A percentile compares a stretch with the other conserved stretches of the same genome.
Conservation (phyloP, 1,284 basidiomycete genomes). For the Trichosporon sp. region DNA sequence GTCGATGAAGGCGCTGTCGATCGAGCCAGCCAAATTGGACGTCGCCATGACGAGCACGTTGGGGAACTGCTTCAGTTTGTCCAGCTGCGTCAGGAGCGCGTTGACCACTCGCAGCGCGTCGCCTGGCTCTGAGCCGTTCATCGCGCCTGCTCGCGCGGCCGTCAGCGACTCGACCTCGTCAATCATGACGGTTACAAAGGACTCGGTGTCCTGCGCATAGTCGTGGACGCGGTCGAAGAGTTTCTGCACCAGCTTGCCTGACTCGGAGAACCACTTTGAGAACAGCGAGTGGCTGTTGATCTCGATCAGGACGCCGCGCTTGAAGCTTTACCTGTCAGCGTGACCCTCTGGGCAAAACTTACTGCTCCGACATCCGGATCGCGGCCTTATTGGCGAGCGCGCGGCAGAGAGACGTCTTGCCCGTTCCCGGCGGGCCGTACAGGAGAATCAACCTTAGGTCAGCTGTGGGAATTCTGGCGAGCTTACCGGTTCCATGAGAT, state of each 20-base stretch:
- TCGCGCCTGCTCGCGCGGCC: conserved; percentile 87
- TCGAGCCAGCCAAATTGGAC: conserved; percentile 90
- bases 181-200: conserved; percentile 92
- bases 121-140: conserved; percentile 90
- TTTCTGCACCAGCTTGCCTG: conserved; percentile 94
- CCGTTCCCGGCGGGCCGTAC: conserved; percentile 96
- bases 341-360: conserved; percentile 31
- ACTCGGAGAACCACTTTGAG: conserved; percentile 97
- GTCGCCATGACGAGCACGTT: conserved; percentile 97
- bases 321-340: conserved; percentile 66
- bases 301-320: conserved; percentile 83
- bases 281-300: conserved; percentile 97
- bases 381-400: conserved; percentile 94
- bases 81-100: conserved; percentile 92
- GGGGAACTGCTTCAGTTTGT: conserved; percentile 88
- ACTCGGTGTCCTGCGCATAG: conserved; percentile 81
- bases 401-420: conserved; percentile 93
- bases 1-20: conserved; percentile 94
- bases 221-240: conserved; percentile 87
- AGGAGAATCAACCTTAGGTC: conserved; percentile 72
- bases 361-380: conserved; percentile 83
- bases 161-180: conserved; percentile 97
- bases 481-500: conserved; percentile 85
- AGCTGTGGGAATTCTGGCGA: not conserved
- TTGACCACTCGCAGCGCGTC: conserved; percentile 97